Conservation (phyloP, 805 yeast genomes). For the Candida glaebosa region DNA sequence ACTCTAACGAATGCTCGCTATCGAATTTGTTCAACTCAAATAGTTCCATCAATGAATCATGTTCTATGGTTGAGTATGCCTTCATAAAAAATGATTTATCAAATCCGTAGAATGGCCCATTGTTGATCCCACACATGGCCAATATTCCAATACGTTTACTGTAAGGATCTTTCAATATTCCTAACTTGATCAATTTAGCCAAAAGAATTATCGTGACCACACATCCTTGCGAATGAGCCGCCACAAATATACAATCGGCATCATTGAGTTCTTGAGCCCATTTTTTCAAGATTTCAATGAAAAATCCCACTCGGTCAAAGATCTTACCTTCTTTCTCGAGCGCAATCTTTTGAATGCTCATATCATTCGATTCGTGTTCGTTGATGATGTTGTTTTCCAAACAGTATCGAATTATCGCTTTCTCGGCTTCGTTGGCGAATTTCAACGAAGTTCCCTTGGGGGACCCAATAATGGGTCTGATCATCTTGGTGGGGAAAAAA, state of each 20-base stretch:
- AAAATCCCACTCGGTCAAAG: slow-evolving; percentile 78
- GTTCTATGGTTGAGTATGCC: slow-evolving; percentile 88
- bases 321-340: slow-evolving; percentile 92
- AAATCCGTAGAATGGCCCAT: slow-evolving; percentile 90
- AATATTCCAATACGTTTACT: slow-evolving; percentile 60
- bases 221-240: slow-evolving; percentile 94
- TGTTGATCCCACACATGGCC: slow-evolving; percentile 94
- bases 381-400: slow-evolving; percentile 36
- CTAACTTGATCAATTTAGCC: slow-evolving; percentile 67
- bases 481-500: slow-evolving; percentile 83
- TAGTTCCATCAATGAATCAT: slow-evolving; percentile 78
- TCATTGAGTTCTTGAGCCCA: slow-evolving; percentile 56
- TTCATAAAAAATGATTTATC: slow-evolving; percentile 81
- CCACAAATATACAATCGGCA: slow-evolving; percentile 87
- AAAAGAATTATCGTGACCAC: slow-evolving; percentile 82
- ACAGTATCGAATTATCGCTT: slow-evolving; percentile 63
- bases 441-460: slow-evolving; percentile 95
- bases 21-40: slow-evolving; percentile 83
- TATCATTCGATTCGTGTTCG: slow-evolving; percentile 27
- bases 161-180: slow-evolving; percentile 35
- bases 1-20: slow-evolving; percentile 67
- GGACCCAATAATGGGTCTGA: slow-evolving; percentile 85
- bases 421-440: slow-evolving; percentile 88
- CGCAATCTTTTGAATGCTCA: slow-evolving; percentile 81
- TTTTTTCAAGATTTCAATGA: slow-evolving; percentile 65